These are phyloP conservation scores for Marsdenia floribunda DNA, from an alignment of 257 asterid species.

Conservation along the genomic window DNA sequence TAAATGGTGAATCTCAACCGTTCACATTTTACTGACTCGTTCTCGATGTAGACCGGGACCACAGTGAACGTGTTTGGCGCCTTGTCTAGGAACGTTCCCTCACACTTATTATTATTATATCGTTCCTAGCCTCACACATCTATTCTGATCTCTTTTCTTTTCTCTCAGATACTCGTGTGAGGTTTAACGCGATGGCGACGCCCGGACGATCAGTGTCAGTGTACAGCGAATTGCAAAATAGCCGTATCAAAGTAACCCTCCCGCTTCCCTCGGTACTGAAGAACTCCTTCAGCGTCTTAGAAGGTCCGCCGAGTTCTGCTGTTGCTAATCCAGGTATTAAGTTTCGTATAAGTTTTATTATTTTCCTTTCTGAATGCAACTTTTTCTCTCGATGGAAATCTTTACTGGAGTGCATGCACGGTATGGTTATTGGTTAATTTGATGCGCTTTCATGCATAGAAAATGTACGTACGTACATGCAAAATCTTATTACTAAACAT, in stretches of 20 bases:
- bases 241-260: conserved; percentile 74
- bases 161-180: background rate
- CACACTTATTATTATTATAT: background rate
- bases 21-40: background rate
- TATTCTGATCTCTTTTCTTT: background rate
- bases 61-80: background rate
- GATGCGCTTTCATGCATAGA: background rate
- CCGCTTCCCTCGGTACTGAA: conserved; percentile 79
- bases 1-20: background rate
- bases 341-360: background rate
- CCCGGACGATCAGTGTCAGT: conserved; percentile 46
- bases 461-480: background rate
- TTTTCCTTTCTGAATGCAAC: background rate
- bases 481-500: background rate
- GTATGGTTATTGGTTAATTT: too few relatives aligned
- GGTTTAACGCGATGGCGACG: conserved; percentile 1
- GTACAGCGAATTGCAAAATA: conserved; percentile 80
- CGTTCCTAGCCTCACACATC: background rate
- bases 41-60: background rate
- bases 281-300: conserved; percentile 56
- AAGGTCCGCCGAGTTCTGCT: conserved; percentile 79
- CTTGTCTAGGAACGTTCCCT: background rate
- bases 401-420: background rate
- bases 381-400: background rate
- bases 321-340: conserved; percentile 80